Percentiles rank a stretch among this genome's conserved stretches.
Conservation (phyloP, 768 basidiomycete species). For the Leccinum truebloodii region DNA sequence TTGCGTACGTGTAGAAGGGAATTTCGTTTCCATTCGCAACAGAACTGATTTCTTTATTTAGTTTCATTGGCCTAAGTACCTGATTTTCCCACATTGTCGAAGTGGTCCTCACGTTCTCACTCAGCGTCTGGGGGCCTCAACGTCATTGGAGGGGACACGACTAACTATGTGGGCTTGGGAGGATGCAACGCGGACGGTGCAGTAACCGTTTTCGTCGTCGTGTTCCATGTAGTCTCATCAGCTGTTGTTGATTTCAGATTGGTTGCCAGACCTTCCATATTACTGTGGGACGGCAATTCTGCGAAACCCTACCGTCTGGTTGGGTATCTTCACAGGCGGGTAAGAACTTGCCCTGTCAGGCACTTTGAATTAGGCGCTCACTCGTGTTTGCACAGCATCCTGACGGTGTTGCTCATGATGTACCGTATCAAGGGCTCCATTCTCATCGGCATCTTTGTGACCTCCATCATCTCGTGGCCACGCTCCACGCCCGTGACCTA, state of each 20-base stretch:
- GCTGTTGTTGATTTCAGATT: constrained; percentile 37
- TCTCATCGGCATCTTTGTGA: constrained; percentile 79
- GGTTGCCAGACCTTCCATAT: constrained; percentile 45
- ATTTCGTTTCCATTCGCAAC: background rate
- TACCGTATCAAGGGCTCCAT: constrained; percentile 85
- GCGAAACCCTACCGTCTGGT: constrained; percentile 78
- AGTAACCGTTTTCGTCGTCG: constrained; percentile 5
- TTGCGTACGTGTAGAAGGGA: constrained; percentile 55
- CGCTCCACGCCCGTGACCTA: constrained; percentile 78
- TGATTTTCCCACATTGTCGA: background rate
- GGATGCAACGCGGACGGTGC: constrained; percentile 62
- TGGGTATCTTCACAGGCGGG: constrained; percentile 87
- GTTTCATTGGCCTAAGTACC: constrained; percentile 75
- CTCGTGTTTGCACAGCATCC: constrained; percentile 39
- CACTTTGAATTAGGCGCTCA: constrained; percentile 7
- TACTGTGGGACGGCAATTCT: constrained; percentile 69
- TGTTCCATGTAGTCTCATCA: constrained; percentile 13
- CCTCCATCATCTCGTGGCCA: constrained; percentile 87
- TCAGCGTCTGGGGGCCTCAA: constrained; percentile 66
- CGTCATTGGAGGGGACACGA: constrained; percentile 72
- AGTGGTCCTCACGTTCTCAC: constrained; percentile 5
- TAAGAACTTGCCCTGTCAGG: constrained; percentile 33
- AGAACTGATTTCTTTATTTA: constrained; percentile 27
- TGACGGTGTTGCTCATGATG: constrained; percentile 79
- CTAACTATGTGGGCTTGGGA: constrained; percentile 73